These are phyloP conservation scores for Colletotrichum tropicale DNA, from an alignment of 2,329 filamentous ascomycete genomes.

Conservation along the genomic window DNA sequence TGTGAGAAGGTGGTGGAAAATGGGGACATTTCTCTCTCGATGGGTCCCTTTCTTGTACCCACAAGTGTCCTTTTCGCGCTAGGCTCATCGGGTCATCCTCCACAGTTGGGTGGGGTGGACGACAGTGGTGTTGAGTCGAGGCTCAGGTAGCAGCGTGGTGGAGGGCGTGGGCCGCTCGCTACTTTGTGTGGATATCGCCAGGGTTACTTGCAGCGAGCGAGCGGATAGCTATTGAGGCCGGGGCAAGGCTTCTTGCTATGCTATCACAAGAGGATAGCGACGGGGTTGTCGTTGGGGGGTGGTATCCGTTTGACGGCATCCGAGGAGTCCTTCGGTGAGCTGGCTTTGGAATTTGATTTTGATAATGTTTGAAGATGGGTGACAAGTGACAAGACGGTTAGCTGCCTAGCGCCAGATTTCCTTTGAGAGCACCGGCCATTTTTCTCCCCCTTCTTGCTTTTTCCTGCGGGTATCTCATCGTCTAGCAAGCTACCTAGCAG, in stretches of 20 bases:
- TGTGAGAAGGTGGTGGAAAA: not conserved
- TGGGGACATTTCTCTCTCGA: not conserved
- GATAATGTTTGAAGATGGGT: not conserved
- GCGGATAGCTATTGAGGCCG: not conserved
- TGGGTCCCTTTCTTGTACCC: not conserved
- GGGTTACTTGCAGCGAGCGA: not conserved
- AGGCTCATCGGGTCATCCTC: constrained; percentile 4
- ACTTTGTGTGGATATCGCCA: not conserved
- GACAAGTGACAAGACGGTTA: not conserved
- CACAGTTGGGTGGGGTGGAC: not conserved
- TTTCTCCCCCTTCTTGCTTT: not conserved
- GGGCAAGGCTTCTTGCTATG: not conserved
- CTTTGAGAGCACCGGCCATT: not conserved
- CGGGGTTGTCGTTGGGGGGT: not conserved
- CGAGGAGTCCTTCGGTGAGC: not conserved
- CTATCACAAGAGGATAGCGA: not conserved
- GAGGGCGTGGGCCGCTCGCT: not conserved
- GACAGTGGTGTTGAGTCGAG: not conserved
- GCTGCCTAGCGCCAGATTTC: not conserved
- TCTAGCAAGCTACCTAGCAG: not conserved
- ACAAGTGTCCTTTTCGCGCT: not conserved
- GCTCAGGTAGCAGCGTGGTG: not conserved
- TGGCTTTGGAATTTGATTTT: not conserved
- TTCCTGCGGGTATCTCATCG: not conserved
- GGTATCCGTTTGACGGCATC: not conserved